phyloP scores from a whole-genome alignment of 768 basidiomycete genomes.

The Leccinum subtestaceum region DNA sequence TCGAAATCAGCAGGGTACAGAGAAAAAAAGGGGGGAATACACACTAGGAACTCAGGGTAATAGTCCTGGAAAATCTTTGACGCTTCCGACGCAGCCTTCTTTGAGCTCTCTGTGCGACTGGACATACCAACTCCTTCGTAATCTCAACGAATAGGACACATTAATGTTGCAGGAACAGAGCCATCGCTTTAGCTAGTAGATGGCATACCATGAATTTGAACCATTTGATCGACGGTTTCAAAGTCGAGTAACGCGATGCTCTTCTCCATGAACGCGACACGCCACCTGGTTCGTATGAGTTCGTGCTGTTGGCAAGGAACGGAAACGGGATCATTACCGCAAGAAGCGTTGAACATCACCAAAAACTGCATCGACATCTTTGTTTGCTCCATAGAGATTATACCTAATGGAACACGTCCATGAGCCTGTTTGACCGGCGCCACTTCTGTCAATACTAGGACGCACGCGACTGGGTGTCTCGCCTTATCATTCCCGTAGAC shows the following conservation, averaged over 20 bases:
- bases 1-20: conserved; percentile 15
- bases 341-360: conserved; percentile 74
- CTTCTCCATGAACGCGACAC: conserved; percentile 74
- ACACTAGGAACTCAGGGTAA: conserved; percentile 76
- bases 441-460: conserved; percentile 5
- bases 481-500: conserved; percentile 70
- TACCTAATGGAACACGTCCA: conserved; percentile 43
- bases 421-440: not conserved
- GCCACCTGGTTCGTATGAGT: conserved; percentile 52
- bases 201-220: conserved; percentile 66
- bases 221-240: conserved; percentile 63
- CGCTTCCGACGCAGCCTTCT: conserved; percentile 73
- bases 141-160: conserved; percentile 40
- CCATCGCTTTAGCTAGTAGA: not conserved
- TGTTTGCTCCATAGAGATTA: conserved; percentile 73
- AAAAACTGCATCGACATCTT: conserved; percentile 69
- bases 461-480: conserved; percentile 66
- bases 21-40: not conserved
- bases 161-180: not conserved
- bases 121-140: conserved; percentile 70
- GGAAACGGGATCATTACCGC: conserved; percentile 40
- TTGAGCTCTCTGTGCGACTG: conserved; percentile 69
- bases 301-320: not conserved
- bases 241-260: conserved; percentile 66
- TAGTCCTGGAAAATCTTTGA: conserved; percentile 71